Percentiles rank a stretch among this genome's conserved stretches.
These are phyloP conservation scores for Boletellus ananas DNA, from an alignment of 768 basidiomycete genomes.

Conservation along the genomic window DNA sequence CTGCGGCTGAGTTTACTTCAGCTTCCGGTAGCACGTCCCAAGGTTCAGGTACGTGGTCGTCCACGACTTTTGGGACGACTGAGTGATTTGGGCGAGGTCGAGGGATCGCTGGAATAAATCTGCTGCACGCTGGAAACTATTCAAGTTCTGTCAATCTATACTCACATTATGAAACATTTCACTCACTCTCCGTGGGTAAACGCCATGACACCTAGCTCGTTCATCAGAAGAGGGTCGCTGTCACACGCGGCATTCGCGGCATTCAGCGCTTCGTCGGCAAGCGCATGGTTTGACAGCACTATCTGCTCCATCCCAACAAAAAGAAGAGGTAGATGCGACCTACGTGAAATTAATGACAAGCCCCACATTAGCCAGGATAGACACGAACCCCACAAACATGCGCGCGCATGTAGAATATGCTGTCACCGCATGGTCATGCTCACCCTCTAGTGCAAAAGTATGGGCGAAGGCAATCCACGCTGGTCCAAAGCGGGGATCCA, in stretches of 20 bases:
- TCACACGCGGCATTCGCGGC: conserved; percentile 81
- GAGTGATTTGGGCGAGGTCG: conserved; percentile 77
- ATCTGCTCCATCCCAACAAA: conserved; percentile 99
- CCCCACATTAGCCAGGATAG: neutral
- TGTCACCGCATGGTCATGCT: conserved; percentile 97
- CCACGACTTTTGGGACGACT: conserved; percentile 84
- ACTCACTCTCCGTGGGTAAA: conserved; percentile 82
- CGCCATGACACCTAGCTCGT: conserved; percentile 91
- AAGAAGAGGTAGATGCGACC: conserved; percentile 92
- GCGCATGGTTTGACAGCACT: conserved; percentile 70
- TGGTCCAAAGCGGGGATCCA: conserved; percentile 94
- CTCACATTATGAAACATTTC: neutral
- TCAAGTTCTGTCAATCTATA: conserved; percentile 25
- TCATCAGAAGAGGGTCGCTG: conserved; percentile 83
- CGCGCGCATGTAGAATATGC: conserved; percentile 96
- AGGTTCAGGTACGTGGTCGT: conserved; percentile 88
- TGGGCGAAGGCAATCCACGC: conserved; percentile 99
- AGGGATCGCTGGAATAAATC: conserved; percentile 71
- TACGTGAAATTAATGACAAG: conserved; percentile 31
- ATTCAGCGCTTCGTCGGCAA: conserved; percentile 86
- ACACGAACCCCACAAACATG: conserved; percentile 84
- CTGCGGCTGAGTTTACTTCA: conserved; percentile 50
- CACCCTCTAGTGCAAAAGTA: conserved; percentile 94
- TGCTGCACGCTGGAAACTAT: conserved; percentile 71
- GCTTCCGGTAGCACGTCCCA: conserved; percentile 82